Conservation (phyloP, 768 basidiomycete genomes). For the Hypsizygus marmoreus region DNA sequence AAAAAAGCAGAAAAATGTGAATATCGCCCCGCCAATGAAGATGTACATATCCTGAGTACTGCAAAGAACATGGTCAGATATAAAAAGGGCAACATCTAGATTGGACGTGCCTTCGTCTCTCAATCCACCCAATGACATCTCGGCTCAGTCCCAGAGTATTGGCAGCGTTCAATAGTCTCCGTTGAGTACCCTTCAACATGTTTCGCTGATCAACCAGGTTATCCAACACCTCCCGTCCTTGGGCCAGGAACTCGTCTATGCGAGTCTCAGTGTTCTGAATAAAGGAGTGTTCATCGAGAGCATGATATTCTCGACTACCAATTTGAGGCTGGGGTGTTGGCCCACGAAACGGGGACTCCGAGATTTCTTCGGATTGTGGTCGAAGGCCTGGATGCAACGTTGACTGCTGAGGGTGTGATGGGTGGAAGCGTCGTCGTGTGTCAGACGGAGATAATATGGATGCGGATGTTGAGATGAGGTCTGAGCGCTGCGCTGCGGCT, state of each 20-base stretch:
- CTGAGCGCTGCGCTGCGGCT: slow-evolving; percentile 58
- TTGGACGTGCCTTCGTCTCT: slow-evolving; percentile 77
- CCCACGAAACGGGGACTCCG: slow-evolving; percentile 85
- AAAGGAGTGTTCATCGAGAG: slow-evolving; percentile 87
- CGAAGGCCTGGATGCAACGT: slow-evolving; percentile 57
- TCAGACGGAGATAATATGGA: slow-evolving; percentile 49
- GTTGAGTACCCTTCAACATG: slow-evolving; percentile 93
- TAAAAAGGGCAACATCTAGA: neutral
- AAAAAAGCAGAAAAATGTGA: slow-evolving; percentile 93
- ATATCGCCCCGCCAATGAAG: slow-evolving; percentile 79
- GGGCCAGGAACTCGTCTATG: slow-evolving; percentile 89
- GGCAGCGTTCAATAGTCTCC: slow-evolving; percentile 82
- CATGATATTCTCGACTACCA: slow-evolving; percentile 69
- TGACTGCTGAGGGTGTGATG: slow-evolving; percentile 41
- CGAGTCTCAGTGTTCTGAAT: slow-evolving; percentile 78
- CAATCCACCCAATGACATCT: slow-evolving; percentile 97
- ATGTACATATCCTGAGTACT: slow-evolving; percentile 97
- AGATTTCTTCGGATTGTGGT: slow-evolving; percentile 49
- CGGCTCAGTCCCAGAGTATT: slow-evolving; percentile 94
- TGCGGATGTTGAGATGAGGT: slow-evolving; percentile 57
- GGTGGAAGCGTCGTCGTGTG: slow-evolving; percentile 67
- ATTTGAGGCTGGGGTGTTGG: slow-evolving; percentile 56
- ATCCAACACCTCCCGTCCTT: slow-evolving; percentile 89
- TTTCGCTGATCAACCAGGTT: slow-evolving; percentile 92
- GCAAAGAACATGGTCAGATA: slow-evolving; percentile 4